phyloP scores from a whole-genome alignment of 2,329 filamentous ascomycete species.

The Colletotrichum sp. region DNA sequence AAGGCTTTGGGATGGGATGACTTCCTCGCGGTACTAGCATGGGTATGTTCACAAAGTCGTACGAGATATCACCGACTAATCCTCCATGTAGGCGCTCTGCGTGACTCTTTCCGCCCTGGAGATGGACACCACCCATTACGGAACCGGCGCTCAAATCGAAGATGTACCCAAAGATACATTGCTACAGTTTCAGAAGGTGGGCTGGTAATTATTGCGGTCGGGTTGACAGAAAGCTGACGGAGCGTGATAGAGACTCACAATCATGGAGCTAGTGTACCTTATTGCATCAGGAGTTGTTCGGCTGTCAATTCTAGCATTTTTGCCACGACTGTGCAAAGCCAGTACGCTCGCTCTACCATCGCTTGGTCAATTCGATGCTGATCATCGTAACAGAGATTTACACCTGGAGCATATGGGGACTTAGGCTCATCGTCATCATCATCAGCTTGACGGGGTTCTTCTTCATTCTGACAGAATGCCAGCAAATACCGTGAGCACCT shows the following conservation, averaged over 20 bases:
- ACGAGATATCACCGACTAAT: not conserved
- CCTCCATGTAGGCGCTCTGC: not conserved
- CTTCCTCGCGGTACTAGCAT: not conserved
- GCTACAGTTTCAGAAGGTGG: conserved; percentile 5
- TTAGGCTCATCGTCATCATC: conserved; percentile 17
- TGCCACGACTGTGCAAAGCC: conserved; percentile 37
- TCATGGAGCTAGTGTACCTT: conserved; percentile 30
- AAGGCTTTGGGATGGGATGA: conserved; percentile 16
- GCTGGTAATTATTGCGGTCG: not conserved
- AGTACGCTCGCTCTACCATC: conserved; percentile 23
- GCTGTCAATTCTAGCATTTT: conserved; percentile 37
- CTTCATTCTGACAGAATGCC: conserved; percentile 25
- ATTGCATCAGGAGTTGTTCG: conserved; percentile 34
- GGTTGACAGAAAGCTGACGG: not conserved
- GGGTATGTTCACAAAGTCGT: not conserved
- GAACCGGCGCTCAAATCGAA: conserved; percentile 8
- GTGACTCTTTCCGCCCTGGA: conserved; percentile 8
- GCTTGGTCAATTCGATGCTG: not conserved
- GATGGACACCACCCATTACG: conserved; percentile 13
- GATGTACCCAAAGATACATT: not conserved
- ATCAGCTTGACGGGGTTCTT: conserved; percentile 24
- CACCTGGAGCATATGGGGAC: conserved; percentile 9
- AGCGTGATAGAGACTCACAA: not conserved
- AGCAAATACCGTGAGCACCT: conserved; percentile 22
- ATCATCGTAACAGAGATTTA: not conserved